Base-by-base conservation (phyloP, 2,329 filamentous ascomycete species). In the Cladophialophora carrionii region DNA sequence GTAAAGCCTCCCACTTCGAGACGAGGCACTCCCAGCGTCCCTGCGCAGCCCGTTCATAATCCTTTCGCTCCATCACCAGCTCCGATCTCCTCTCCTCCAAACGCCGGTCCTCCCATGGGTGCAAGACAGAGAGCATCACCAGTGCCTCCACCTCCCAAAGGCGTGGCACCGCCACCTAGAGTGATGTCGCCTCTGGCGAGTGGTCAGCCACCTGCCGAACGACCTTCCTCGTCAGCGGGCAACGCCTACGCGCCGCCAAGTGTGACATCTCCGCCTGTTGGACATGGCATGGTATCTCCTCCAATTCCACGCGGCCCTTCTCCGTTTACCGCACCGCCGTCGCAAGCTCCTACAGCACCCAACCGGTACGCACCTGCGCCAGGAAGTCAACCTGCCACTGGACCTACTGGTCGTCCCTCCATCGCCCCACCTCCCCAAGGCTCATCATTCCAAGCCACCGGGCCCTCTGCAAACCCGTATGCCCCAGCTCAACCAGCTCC, bases 71-170 rank as follows among this genome's bases (percentile, higher is more conserved):
- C 67, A 41, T 58, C 67, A 22, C 61, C 87, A 1, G 86, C 85
- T 71, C 87, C 90, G 73, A 83, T 84, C 79, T 80, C 67, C 75
- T 75, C 65, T 54, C 84, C 85, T 20, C 88, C 88, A 60, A 83
- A 85, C 22, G 84, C 83, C n/a, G 78, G 82, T 26, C 81, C 83
- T 48, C 81, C 86, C 9, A 90, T 85, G 70, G 84, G 83, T 31
- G 76, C 78, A 63, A 83, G 84, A 64, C 86, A 85, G 71, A 84
- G 86, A 48, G 84, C 88, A 32, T 65, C 69, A 29, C 89, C 91
- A 58, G 87, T 91, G 32, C 90, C 90, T 7, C 91, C 92, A 46
- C 92, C 93, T 57, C 92, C 94, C 4, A 96, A 96, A 80, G 91
- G 88, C 56, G 83, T 87, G 34, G 86, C 87, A 43, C 85, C 85